Percentiles rank a stretch among this genome's conserved stretches.
Conservation (phyloP, 1,139 yeast genomes). For the Suhomyces coccinellae region DNA sequence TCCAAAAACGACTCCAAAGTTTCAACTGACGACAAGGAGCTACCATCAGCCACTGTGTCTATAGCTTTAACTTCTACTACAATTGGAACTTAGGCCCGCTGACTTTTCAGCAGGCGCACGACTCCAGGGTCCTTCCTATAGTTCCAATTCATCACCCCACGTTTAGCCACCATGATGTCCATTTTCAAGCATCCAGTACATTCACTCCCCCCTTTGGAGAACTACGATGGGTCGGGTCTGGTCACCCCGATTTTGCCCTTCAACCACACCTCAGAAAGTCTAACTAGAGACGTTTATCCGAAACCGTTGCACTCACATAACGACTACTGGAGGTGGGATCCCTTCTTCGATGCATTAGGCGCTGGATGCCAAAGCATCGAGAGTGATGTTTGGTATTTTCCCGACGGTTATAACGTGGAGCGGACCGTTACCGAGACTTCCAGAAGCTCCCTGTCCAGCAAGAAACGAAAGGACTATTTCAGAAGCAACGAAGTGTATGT, state of each 20-base stretch:
- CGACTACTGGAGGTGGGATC: constrained; percentile 68
- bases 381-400: constrained; percentile 67
- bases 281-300: constrained; percentile 52
- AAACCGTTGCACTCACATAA: constrained; percentile 70
- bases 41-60: no score
- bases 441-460: constrained; percentile 10
- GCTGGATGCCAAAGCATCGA: constrained; percentile 65
- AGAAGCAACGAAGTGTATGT: constrained; percentile 51
- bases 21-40: no score
- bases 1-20: no score
- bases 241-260: constrained; percentile 18
- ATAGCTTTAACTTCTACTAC: no score
- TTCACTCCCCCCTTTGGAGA: not conserved
- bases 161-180: constrained; percentile 14
- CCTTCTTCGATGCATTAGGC: constrained; percentile 61
- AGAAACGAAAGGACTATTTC: constrained; percentile 22
- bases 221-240: constrained; percentile 13
- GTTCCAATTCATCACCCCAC: not conserved
- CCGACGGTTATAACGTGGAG: constrained; percentile 26
- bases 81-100: no score
- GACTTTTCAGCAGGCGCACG: no score
- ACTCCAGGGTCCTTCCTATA: no score
- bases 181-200: constrained; percentile 13
- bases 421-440: constrained; percentile 27
- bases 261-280: constrained; percentile 26